Evolutionary conservation across 2,329 filamentous ascomycete species (phyloP).

Genomic region (Cladophialophora chaetospira): DNA sequence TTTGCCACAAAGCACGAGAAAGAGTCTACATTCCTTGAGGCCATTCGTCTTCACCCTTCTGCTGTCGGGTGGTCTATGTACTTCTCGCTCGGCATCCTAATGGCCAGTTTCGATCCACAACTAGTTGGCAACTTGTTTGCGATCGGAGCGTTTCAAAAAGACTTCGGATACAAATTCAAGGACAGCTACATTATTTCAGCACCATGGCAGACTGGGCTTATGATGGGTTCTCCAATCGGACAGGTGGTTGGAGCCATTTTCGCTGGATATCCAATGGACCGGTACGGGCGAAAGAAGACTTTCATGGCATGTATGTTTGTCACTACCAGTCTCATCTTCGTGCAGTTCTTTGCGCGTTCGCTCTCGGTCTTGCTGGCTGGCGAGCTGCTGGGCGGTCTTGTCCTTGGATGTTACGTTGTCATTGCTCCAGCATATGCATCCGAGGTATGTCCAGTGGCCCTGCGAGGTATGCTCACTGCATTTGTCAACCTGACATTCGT

Average conservation of each 20-base stretch:
- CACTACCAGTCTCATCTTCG: constrained; percentile 30
- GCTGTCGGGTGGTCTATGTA: constrained; percentile 44
- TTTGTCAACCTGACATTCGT: constrained; percentile 55
- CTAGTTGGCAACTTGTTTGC: constrained; percentile 65
- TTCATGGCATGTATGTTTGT: constrained; percentile 29
- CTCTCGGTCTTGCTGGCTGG: constrained; percentile 47
- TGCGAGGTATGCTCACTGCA: constrained; percentile 53
- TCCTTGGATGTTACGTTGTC: constrained; percentile 53
- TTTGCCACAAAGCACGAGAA: too few species aligned
- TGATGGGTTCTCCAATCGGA: constrained; percentile 52
- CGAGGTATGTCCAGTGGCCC: constrained; percentile 44
- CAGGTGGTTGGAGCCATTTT: constrained; percentile 48
- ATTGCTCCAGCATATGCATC: constrained; percentile 52
- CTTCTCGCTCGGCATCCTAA: constrained; percentile 40
- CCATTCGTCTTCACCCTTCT: constrained; percentile 48
- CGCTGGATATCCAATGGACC: constrained; percentile 42
- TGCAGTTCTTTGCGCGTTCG: constrained; percentile 38
- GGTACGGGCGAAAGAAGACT: constrained; percentile 39
- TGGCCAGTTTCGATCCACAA: constrained; percentile 60
- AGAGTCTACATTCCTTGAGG: constrained; percentile 41
- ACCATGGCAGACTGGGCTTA: constrained; percentile 65
- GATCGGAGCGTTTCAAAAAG: constrained; percentile 58
- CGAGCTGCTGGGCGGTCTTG: constrained; percentile 51
- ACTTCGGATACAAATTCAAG: constrained; percentile 57
- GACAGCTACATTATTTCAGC: constrained; percentile 50